Conservation (phyloP, 768 basidiomycete species). For the Termitomyces sp. region DNA sequence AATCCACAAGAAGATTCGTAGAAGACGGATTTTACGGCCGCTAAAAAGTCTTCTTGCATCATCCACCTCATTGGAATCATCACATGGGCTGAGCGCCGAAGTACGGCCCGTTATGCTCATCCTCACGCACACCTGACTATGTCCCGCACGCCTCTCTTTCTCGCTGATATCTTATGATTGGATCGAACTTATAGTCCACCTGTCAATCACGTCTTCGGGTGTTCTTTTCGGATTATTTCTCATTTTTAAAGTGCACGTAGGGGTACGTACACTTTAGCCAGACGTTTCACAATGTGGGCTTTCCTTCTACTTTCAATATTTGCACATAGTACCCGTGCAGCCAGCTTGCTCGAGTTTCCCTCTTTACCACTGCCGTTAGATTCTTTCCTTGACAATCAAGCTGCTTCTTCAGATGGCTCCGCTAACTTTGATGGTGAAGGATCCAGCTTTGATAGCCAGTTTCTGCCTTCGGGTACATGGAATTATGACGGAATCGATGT, state of each 20-base stretch:
- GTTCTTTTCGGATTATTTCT: not conserved
- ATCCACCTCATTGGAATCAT: not conserved
- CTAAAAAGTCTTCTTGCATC: not conserved
- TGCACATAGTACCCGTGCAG: not conserved
- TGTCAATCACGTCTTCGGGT: too few species aligned
- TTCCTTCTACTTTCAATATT: not conserved
- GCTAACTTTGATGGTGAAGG: slow-evolving; percentile 35
- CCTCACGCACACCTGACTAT: not conserved
- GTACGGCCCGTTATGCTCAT: not conserved
- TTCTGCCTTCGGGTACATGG: slow-evolving; percentile 34
- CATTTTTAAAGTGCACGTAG: not conserved
- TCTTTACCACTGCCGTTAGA: slow-evolving; percentile 24
- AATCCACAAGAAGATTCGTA: not conserved
- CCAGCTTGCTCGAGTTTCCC: slow-evolving; percentile 18
- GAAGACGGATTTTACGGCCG: too few species aligned
- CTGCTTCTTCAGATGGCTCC: slow-evolving; percentile 32
- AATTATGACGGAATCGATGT: slow-evolving; percentile 34
- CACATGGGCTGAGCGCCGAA: not conserved
- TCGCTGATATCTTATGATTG: not conserved
- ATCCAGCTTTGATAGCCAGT: slow-evolving; percentile 32
- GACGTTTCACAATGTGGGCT: not conserved
- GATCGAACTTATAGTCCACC: too few species aligned
- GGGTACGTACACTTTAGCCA: too few species aligned
- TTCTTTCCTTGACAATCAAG: slow-evolving; percentile 34
- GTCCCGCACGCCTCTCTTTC: not conserved